Evolutionary conservation across 768 basidiomycete species (phyloP), one percentile per base, ranked within the genome.

Genomic region (Termitomyces sp.): DNA sequence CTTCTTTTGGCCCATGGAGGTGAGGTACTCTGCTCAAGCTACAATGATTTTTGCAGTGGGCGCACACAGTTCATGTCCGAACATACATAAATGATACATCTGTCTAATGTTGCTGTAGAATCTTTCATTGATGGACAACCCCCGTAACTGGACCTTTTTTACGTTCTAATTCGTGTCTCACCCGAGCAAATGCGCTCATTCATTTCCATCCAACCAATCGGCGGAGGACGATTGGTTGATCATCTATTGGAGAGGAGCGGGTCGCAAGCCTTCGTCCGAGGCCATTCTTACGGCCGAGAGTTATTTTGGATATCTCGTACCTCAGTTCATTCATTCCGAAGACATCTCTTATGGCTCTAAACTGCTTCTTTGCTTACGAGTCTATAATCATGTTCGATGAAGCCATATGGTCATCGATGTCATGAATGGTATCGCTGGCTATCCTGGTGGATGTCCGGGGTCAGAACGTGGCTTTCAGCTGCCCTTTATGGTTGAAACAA

Each of bases 361-460:
- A 38, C 21, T 50, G 19, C 54, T 55, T 31, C 54, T 46, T 16
- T 37, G 21, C 53, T 45, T 38, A 45, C 29, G 47, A 8, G 4
- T 47, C 44, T 51, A 21, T 46, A 25, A 14, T 49, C 55, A 32
- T 46, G 32, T 47, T 31, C 27, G 2, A 47, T 40, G 54, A 46
- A 38, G 10, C 54, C 53, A 51, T 52, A 54, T 60, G 59, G 53
- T 43, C 11, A 57, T 54, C 53, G 47, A 54, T 57, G 51, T 48
- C 46, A 48, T 46, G 50, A 56, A 52, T 25, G 59, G 52, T 46
- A 10, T 47, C 29, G 4, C 23, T 52, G 34, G 29, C 29, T 57
- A 19, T 45, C 44, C 31, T n/a, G 52, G 29, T 48, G 46, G 35
- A 17, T 16, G 27, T 41, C 25, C 17, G 9, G 17, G 17, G 19